Evolutionary conservation across 371 early-diverging fungal genomes (phyloP).

Genomic region (Rhizopus microsporus): DNA sequence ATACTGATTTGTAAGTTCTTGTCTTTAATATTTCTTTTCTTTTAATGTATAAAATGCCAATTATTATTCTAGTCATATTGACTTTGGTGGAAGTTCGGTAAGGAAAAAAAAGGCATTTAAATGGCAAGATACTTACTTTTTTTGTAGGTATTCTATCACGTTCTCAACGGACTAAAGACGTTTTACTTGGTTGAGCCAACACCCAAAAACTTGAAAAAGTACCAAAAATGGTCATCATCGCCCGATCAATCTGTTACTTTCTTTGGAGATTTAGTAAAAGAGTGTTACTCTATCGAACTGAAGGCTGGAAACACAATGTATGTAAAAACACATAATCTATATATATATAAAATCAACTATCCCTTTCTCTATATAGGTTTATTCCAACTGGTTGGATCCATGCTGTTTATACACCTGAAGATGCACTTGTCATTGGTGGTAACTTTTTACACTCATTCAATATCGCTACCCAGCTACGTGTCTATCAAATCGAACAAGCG

Average conservation of each 20-base stretch:
- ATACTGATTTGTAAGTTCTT: slow-evolving; percentile 80
- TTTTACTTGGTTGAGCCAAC: slow-evolving; percentile 92
- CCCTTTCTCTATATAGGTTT: slow-evolving; percentile 49
- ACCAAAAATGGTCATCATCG: slow-evolving; percentile 85
- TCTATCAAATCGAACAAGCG: slow-evolving; percentile 74
- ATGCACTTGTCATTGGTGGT: slow-evolving; percentile 91
- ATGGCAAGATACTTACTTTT: not conserved
- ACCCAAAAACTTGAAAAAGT: slow-evolving; percentile 76
- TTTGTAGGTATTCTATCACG: slow-evolving; percentile 75
- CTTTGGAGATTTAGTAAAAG: slow-evolving; percentile 77
- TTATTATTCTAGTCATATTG: slow-evolving; percentile 65
- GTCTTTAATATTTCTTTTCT: not conserved
- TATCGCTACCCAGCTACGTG: slow-evolving; percentile 67
- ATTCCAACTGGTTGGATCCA: slow-evolving; percentile 97
- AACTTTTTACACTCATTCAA: slow-evolving; percentile 85
- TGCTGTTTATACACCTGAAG: slow-evolving; percentile 85
- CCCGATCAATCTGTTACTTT: slow-evolving; percentile 79
- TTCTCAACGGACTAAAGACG: slow-evolving; percentile 79
- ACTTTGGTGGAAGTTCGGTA: slow-evolving; percentile 91
- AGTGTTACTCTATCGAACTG: slow-evolving; percentile 68
- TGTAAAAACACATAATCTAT: slow-evolving; percentile 14
- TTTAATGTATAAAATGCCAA: not conserved
- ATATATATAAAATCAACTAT: not conserved
- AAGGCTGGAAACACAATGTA: slow-evolving; percentile 80
- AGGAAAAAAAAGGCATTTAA: slow-evolving; percentile 7